Conservation (phyloP, 805 yeast genomes). For the Kodamaea restingae region DNA sequence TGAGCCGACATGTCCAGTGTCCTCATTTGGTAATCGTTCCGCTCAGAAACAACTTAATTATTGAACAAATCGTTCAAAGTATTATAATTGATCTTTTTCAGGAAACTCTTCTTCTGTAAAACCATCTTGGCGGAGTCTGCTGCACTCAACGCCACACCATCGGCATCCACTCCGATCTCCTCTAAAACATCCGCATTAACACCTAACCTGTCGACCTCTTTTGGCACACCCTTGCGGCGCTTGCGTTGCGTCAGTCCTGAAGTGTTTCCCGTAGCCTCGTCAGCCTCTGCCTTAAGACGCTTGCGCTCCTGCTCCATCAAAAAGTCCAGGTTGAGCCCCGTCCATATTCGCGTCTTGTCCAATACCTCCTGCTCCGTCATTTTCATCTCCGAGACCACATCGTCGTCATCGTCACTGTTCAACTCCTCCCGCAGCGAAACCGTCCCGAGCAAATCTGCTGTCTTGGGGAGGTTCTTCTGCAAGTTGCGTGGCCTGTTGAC, state of each 20-base stretch:
- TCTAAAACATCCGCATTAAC: conserved; percentile 28
- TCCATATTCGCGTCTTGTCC: conserved; percentile 83
- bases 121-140: conserved; percentile 76
- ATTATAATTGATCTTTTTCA: conserved; percentile 86
- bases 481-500: conserved; percentile 45
- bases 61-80: conserved; percentile 58
- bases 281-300: conserved; percentile 80
- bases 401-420: conserved; percentile 73
- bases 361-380: conserved; percentile 66
- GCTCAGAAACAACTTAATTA: too few relatives aligned
- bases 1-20: too few relatives aligned
- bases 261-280: conserved; percentile 74
- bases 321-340: conserved; percentile 82
- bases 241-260: conserved; percentile 25
- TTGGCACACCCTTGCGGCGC: conserved; percentile 36
- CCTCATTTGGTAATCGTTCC: too few relatives aligned
- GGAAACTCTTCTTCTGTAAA: conserved; percentile 70
- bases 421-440: conserved; percentile 60
- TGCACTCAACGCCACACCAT: conserved; percentile 50
- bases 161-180: conserved; percentile 37
- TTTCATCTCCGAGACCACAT: conserved; percentile 60
- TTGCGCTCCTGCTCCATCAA: conserved; percentile 81
- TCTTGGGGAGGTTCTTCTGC: conserved; percentile 50
- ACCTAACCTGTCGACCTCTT: conserved; percentile 26
- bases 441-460: conserved; percentile 48